Evolutionary conservation across 306 rosid genomes (phyloP), one percentile per base, ranked within the genome.

Genomic region (Oemleria cerasiformis): DNA sequence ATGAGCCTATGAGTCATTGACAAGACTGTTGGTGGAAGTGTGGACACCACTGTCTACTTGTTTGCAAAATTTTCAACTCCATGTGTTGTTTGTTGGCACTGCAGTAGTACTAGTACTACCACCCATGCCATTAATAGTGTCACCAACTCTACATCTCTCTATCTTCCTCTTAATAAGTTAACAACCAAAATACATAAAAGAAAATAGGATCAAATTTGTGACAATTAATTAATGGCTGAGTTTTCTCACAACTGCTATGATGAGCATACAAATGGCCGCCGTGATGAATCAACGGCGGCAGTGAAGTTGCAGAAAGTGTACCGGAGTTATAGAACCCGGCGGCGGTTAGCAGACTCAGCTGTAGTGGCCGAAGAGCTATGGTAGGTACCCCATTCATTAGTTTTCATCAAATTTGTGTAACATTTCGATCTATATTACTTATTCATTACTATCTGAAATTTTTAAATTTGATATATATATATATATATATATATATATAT

Each of bases 271-370:
- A 11, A 5, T 21, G 38, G 8, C 13, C 55, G 42, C 21, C 17
- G 20, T 17, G 74, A 34, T 17, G 74, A 38, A 16, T 55, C 77
- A 11, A 66, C 34, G 9, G 84, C 87, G 30, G 87, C 87, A 17
- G 77, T 83, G 78, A 83, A 70, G 69, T 51, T 83, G 79, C 84
- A 83, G 76, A 83, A 83, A 61, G 87, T 83, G 51, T 83, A 79
- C 63, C 69, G 80, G 41, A 83, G 87, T 57, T 83, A 76, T 38
- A 65, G 79, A 19, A 79, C 84, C 21, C 21, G 87, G 13, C 74
- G 79, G 8, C 70, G 77, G 82, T 74, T 83, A 36, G 87, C 84
- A 15, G 84, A 83, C 55, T 83, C 84, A 9, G 84, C 75, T 8
- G 84, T 83, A 17, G 65, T 79, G 49, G 79, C 80, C 41, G 79